phyloP scores from a whole-genome alignment of 345 rosid species.

The Hypericum perforatum region DNA sequence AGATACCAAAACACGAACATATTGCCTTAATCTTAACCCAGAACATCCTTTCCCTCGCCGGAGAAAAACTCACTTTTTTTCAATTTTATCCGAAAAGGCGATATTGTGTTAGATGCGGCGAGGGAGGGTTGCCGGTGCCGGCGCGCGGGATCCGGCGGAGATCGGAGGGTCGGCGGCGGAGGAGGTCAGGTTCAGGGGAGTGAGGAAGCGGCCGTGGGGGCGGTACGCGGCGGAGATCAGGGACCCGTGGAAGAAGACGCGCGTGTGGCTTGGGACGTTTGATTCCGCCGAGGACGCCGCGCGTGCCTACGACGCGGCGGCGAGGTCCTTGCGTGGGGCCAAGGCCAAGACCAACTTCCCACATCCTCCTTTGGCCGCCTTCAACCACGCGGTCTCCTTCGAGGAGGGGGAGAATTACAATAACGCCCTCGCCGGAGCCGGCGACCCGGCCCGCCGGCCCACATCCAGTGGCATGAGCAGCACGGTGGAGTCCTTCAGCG shows the following conservation, averaged over 20 bases:
- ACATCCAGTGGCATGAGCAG: slow-evolving; percentile 31
- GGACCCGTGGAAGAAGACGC: slow-evolving; percentile 31
- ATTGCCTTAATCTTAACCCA: no score
- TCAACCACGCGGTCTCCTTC: neutral
- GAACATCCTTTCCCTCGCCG: no score
- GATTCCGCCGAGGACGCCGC: slow-evolving; percentile 32
- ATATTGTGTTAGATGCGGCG: slow-evolving; percentile 10
- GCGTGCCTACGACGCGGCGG: slow-evolving; percentile 30
- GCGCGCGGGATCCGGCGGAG: no score
- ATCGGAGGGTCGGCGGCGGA: neutral
- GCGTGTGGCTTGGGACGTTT: slow-evolving; percentile 32
- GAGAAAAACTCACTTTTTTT: no score
- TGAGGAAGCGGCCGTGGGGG: slow-evolving; percentile 31
- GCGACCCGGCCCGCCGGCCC: slow-evolving; percentile 11
- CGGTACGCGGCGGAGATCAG: slow-evolving; percentile 33
- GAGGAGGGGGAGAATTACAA: no score
- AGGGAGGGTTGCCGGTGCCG: neutral
- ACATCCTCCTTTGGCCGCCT: neutral
- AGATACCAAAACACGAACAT: no score
- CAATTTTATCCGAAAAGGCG: no score
- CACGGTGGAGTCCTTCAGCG: slow-evolving; percentile 31
- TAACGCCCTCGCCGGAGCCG: neutral
- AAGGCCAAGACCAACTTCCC: slow-evolving; percentile 33
- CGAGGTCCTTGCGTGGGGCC: slow-evolving; percentile 25
- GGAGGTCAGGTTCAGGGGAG: slow-evolving; percentile 24